These are phyloP conservation scores for Ormosia emarginata DNA, from an alignment of 306 rosid species.

Conservation along the genomic window DNA sequence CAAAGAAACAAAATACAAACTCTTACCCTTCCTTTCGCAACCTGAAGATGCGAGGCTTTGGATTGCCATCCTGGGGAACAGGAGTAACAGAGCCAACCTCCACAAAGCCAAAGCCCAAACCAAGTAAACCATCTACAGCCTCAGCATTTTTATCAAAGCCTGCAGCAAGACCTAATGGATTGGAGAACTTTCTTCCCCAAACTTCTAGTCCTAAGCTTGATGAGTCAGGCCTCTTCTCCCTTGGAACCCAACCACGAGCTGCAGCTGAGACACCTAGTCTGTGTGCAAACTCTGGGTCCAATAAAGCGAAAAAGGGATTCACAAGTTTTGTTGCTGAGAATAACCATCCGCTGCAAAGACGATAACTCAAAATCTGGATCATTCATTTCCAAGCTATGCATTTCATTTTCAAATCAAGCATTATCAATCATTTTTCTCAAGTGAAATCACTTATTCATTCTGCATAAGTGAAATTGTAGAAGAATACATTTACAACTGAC, in stretches of 20 bases:
- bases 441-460: background rate
- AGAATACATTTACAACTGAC: background rate
- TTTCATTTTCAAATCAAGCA: background rate
- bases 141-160: constrained; percentile 97
- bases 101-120: constrained; percentile 89
- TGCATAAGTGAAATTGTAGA: constrained; percentile 1
- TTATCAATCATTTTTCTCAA: background rate
- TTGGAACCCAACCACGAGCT: constrained; percentile 96
- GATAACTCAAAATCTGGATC: constrained; percentile 29
- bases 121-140: constrained; percentile 93
- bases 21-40: constrained; percentile 71
- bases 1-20: constrained; percentile 4
- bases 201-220: constrained; percentile 73
- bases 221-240: constrained; percentile 87
- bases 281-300: constrained; percentile 93
- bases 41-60: constrained; percentile 91
- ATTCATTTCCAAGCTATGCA: constrained; percentile 10
- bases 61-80: constrained; percentile 92
- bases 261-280: constrained; percentile 83
- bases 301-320: constrained; percentile 87
- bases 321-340: constrained; percentile 90
- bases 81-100: constrained; percentile 99
- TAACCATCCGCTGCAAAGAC: constrained; percentile 84
- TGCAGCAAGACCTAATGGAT: constrained; percentile 96
- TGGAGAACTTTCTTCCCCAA: constrained; percentile 97